Base-by-base conservation (phyloP, 1,284 basidiomycete species). In the Cerrena zonata region DNA sequence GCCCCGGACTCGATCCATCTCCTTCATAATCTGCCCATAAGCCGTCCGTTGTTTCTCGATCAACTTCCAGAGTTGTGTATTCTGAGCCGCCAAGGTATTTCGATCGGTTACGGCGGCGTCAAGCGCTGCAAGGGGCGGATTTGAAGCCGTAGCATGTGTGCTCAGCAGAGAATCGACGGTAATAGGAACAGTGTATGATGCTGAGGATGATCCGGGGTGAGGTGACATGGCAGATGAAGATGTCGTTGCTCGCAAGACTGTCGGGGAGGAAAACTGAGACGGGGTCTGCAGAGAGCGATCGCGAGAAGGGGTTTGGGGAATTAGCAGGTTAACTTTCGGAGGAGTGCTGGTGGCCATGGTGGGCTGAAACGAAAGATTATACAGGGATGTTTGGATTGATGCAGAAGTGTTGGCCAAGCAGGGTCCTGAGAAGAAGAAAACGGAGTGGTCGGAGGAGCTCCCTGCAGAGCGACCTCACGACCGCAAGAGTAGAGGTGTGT, bases 31-130 rank as follows among this genome's bases (percentile, higher is more conserved):
- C 53, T 86, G 80, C 54, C 76, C 80, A 61, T 89, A 87, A 5
- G 79, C 84, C 34, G 77, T 67, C 48, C 85, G 76, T 60, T 92
- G 89, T 66, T 91, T 92, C 75, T 94, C 91, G 65, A 94, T 86
- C 54, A 94, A 77, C 67, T 92, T 93, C 91, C 91, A 94, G 25
- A 94, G 78, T 68, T 93, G 90, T 4, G 84, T 73, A 66, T 94
- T 94, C 71, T 94, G 91, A 7, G 80, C 69, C 34, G 85, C 83
- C 48, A 93, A 76, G 34, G 71, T 68, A 64, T 93, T 93, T 57
- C 91, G 79, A 61, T 94, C 91, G 13, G 75, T 74, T 23, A 93
- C 73, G 3, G 83, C 78, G 52, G 82, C 75, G 24, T 90, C 86
- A 27, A 94, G 75, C 3, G 91, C 89, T 41, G 80, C 80, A 5